Evolutionary conservation across 306 rosid genomes (phyloP).

Genomic region (Echinosophora koreensis): DNA sequence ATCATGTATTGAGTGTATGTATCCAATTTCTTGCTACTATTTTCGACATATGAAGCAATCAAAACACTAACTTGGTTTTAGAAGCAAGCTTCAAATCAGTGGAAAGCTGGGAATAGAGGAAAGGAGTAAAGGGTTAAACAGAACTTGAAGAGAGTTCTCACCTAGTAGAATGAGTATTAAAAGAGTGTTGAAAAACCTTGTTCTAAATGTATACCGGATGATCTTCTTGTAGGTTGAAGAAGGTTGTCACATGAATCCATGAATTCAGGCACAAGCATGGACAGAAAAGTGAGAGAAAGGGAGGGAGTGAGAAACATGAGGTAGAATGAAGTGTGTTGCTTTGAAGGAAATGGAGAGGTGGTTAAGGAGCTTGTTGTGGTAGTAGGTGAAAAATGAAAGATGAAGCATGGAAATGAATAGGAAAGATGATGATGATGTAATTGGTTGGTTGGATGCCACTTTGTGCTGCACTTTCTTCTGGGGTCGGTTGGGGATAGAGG

Average conservation of each 20-base stretch:
- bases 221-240: slow-evolving; percentile 21
- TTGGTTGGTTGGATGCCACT: slow-evolving; percentile 51
- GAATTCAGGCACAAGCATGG: slow-evolving; percentile 43
- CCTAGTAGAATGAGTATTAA: slow-evolving; percentile 18
- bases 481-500: slow-evolving; percentile 50
- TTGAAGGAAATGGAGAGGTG: slow-evolving; percentile 39
- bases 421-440: slow-evolving; percentile 45
- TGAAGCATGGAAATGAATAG: slow-evolving; percentile 51
- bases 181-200: slow-evolving; percentile 23
- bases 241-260: slow-evolving; percentile 38
- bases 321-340: slow-evolving; percentile 39
- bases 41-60: not conserved
- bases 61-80: not conserved
- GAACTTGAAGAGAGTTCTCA: slow-evolving; percentile 36
- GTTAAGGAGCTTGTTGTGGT: slow-evolving; percentile 39
- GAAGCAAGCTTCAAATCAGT: slow-evolving; percentile 22
- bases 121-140: not conserved
- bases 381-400: slow-evolving; percentile 59
- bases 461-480: slow-evolving; percentile 7
- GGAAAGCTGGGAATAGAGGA: slow-evolving; percentile 9
- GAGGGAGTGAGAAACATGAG: slow-evolving; percentile 54
- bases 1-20: not conserved
- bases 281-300: slow-evolving; percentile 27
- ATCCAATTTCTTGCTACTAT: slow-evolving; percentile 8
- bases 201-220: slow-evolving; percentile 11